phyloP scores from a whole-genome alignment of 2,329 filamentous ascomycete species.

The Tympanopsis confertula region DNA sequence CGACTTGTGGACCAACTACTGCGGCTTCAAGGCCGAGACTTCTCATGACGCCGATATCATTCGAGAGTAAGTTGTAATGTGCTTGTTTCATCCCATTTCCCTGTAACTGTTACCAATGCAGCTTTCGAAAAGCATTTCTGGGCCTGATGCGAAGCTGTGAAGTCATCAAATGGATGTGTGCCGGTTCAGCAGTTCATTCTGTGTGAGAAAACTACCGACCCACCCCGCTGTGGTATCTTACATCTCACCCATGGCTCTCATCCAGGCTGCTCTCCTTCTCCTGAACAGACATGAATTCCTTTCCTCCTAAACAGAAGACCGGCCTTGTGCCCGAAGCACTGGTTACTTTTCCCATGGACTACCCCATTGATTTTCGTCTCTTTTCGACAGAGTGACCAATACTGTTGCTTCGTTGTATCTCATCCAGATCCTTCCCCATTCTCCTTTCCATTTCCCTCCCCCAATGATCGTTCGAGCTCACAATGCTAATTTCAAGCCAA shows the following conservation, averaged over 20 bases:
- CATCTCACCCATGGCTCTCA: constrained; percentile 1
- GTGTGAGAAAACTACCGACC: no score
- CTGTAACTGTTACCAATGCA: constrained; percentile 21
- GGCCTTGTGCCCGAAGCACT: neutral
- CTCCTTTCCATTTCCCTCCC: neutral
- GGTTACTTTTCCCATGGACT: no score
- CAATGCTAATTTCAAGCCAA: neutral
- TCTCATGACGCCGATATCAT: constrained; percentile 89
- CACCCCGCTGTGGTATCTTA: no score
- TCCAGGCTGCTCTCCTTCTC: neutral
- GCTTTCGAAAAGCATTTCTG: no score
- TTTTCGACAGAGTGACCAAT: no score
- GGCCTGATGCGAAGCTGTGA: no score
- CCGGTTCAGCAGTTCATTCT: no score
- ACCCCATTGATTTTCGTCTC: no score
- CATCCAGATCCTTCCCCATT: neutral
- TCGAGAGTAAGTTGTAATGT: constrained; percentile 85
- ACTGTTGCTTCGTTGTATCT: no score
- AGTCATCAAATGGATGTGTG: no score
- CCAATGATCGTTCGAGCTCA: neutral
- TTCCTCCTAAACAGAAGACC: neutral
- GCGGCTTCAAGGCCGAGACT: constrained; percentile 94
- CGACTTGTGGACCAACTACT: constrained; percentile 95
- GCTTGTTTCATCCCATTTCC: constrained; percentile 25
- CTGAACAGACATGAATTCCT: neutral